Conservation (phyloP, 2,329 filamentous ascomycete genomes). For the Nigrospora osmanthi region DNA sequence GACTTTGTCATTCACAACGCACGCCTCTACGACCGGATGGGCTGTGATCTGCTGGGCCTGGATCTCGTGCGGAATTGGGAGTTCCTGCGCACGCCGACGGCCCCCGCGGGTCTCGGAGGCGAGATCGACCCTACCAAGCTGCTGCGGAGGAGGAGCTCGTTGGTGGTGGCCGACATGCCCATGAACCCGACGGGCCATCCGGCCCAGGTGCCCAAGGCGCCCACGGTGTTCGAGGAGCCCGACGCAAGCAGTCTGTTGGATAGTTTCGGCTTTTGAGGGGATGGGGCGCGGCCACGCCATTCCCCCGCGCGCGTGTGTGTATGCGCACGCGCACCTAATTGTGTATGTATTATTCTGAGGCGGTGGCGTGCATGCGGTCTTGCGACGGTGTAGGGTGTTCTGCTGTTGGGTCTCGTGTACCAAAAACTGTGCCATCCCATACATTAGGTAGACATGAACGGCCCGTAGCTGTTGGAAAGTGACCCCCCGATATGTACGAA, state of each 20-base stretch:
- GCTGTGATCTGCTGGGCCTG: conserved; percentile 82
- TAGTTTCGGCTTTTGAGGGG: conserved; percentile 76
- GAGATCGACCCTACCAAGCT: conserved; percentile 57
- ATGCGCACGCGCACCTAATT: too few relatives aligned
- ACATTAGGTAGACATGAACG: too few relatives aligned
- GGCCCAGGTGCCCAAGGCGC: conserved; percentile 45
- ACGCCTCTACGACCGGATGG: conserved; percentile 80
- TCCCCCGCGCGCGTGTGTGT: too few relatives aligned
- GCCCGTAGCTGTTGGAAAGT: too few relatives aligned
- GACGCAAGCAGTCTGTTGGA: conserved; percentile 82
- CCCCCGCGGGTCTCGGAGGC: conserved; percentile 29
- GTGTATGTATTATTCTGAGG: too few relatives aligned
- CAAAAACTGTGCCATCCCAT: too few relatives aligned
- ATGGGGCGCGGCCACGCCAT: neutral
- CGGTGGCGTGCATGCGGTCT: too few relatives aligned
- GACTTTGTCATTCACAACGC: conserved; percentile 84
- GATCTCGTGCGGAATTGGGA: conserved; percentile 81
- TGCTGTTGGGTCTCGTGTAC: too few relatives aligned
- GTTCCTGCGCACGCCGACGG: conserved; percentile 46
- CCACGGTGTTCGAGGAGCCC: conserved; percentile 86
- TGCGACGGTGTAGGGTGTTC: too few relatives aligned
- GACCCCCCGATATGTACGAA: too few relatives aligned
- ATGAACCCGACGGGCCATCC: conserved; percentile 29
- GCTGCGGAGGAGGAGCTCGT: conserved; percentile 62
- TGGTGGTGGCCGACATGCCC: conserved; percentile 72